Percentiles rank a stretch among this genome's conserved stretches.
These are phyloP conservation scores for Leccinum incarnatum DNA, from an alignment of 768 basidiomycete genomes.

Conservation along the genomic window DNA sequence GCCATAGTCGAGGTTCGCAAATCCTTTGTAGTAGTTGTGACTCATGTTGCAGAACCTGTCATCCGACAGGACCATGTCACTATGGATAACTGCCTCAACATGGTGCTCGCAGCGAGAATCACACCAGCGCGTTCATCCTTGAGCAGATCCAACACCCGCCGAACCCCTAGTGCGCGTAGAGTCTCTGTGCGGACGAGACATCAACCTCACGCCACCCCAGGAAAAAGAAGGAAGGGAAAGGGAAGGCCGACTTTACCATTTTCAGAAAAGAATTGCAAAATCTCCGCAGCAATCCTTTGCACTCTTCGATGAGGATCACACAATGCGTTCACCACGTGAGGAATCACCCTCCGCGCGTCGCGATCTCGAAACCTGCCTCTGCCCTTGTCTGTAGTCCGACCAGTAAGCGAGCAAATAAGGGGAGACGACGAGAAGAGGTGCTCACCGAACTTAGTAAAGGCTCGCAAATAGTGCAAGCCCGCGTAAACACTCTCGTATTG, in stretches of 20 bases:
- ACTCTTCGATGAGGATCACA: too few species aligned
- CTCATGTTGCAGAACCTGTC: constrained; percentile 19
- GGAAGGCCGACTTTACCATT: constrained; percentile 6
- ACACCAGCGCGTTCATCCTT: constrained; percentile 16
- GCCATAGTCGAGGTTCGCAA: constrained; percentile 15
- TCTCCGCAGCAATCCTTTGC: constrained; percentile 9
- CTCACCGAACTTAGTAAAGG: constrained; percentile 20
- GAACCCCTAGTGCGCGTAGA: constrained; percentile 10
- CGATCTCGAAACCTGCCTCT: neutral
- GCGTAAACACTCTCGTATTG: constrained; percentile 12
- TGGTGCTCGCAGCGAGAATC: constrained; percentile 13
- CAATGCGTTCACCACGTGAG: too few species aligned
- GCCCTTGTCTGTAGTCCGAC: constrained; percentile 4
- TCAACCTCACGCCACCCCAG: neutral
- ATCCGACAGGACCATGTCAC: constrained; percentile 13
- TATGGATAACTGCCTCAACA: constrained; percentile 11
- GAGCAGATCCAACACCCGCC: constrained; percentile 16
- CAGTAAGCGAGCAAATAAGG: neutral
- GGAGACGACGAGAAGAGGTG: too few species aligned
- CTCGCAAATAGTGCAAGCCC: constrained; percentile 24
- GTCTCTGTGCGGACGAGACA: constrained; percentile 4
- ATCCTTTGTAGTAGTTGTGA: constrained; percentile 18
- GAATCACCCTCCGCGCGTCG: neutral
- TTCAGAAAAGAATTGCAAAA: constrained; percentile 11
- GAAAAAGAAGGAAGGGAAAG: neutral